Evolutionary conservation across 176 grass and related monocot species (phyloP).

Genomic region (Poa annua): DNA sequence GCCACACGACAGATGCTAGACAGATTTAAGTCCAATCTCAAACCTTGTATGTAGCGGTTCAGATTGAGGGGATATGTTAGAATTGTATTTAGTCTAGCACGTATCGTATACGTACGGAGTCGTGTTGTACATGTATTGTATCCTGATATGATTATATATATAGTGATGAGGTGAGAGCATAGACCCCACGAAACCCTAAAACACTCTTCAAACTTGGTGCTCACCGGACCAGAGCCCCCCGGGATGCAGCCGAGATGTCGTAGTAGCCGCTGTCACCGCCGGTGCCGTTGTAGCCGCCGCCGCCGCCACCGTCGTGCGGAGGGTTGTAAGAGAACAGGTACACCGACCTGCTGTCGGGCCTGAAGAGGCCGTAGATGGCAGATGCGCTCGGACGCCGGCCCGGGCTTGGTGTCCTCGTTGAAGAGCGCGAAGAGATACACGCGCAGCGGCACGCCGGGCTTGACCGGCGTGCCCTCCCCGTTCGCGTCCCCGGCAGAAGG

Average conservation of each 20-base stretch:
- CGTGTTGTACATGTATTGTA: too few species aligned
- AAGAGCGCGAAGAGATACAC: constrained; percentile 82
- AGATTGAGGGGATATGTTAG: too few species aligned
- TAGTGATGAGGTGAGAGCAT: too few species aligned
- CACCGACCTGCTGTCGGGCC: constrained; percentile 60
- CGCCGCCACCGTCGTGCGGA: constrained; percentile 26
- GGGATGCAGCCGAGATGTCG: constrained; percentile 35
- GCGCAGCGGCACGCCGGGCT: constrained; percentile 53
- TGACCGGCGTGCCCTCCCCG: constrained; percentile 74
- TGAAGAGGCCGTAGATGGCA: constrained; percentile 77
- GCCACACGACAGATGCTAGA: too few species aligned
- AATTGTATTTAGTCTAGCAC: too few species aligned
- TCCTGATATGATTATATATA: too few species aligned
- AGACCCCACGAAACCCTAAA: too few species aligned
- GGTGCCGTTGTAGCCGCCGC: not conserved
- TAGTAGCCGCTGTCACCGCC: constrained; percentile 38
- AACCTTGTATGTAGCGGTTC: too few species aligned
- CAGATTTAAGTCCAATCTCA: too few species aligned
- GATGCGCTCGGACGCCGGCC: constrained; percentile 63
- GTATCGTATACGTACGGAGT: too few species aligned
- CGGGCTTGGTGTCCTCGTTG: constrained; percentile 76
- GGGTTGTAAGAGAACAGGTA: constrained; percentile 60
- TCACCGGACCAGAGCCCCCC: constrained; percentile 3
- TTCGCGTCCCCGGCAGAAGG: constrained; percentile 54
- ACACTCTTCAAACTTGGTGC: not conserved